A percentile compares a stretch with the other conserved stretches of the same genome.
phyloP scores from a whole-genome alignment of 106 monocot species.

The Vanilla planifolia region DNA sequence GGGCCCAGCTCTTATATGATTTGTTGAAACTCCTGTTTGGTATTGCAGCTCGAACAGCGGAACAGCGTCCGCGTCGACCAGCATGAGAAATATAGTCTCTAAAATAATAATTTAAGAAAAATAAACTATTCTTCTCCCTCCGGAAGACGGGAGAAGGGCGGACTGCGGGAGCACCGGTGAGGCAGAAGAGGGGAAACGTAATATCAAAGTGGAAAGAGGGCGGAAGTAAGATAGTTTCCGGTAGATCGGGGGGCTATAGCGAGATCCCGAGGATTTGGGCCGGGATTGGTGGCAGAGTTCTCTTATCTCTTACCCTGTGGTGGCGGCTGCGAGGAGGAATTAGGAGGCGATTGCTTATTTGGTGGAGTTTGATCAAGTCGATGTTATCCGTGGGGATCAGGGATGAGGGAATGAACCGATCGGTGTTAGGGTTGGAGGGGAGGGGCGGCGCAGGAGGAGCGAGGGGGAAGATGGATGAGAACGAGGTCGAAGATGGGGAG shows the following conservation, averaged over 20 bases:
- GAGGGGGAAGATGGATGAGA: slow-evolving; percentile 44
- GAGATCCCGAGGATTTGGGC: neutral
- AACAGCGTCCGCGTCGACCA: too few relatives aligned
- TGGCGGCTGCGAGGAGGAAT: neutral
- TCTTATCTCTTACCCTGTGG: neutral
- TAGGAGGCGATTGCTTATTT: neutral
- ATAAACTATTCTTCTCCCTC: too few relatives aligned
- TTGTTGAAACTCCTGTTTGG: too few relatives aligned
- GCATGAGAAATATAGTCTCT: too few relatives aligned
- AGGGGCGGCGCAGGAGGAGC: slow-evolving; percentile 1
- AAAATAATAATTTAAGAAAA: too few relatives aligned
- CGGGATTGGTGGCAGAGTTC: neutral
- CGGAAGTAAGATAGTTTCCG: too few relatives aligned
- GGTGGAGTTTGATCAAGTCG: slow-evolving; percentile 11
- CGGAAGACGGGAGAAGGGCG: too few relatives aligned
- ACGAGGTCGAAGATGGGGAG: slow-evolving; percentile 65
- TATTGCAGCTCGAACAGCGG: too few relatives aligned
- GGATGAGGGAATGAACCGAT: slow-evolving; percentile 33
- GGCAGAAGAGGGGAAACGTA: too few relatives aligned
- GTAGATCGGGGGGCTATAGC: neutral
- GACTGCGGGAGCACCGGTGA: too few relatives aligned
- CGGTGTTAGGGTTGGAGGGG: slow-evolving; percentile 31
- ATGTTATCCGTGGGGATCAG: slow-evolving; percentile 42
- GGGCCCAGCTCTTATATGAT: too few relatives aligned
- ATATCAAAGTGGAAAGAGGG: too few relatives aligned